Evolutionary conservation across 75 land plant species (phyloP).

Genomic region (Larix kaempferi): DNA sequence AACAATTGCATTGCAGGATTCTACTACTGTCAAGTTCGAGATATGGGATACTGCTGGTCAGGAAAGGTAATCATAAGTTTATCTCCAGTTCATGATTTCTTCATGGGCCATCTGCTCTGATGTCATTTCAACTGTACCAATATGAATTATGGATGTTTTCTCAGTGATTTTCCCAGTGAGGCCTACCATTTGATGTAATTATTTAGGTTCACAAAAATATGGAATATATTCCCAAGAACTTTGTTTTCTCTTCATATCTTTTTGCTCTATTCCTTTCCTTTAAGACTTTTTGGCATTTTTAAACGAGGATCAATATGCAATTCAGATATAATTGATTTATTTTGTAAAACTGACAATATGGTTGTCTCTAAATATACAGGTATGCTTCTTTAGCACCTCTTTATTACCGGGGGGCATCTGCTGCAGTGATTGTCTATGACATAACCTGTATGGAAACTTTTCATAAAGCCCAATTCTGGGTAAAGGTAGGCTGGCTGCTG

Average conservation of each 20-base stretch:
- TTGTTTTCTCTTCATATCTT: neutral
- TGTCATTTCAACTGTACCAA: neutral
- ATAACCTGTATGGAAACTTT: conserved; percentile 90
- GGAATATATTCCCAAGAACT: neutral
- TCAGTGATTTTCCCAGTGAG: neutral
- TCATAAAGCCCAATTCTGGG: conserved; percentile 94
- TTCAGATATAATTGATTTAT: neutral
- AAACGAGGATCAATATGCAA: neutral
- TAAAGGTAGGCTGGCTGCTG: conserved; percentile 55
- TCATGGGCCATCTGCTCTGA: neutral
- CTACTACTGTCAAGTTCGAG: conserved; percentile 95
- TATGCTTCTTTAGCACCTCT: conserved; percentile 98
- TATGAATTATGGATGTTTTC: neutral
- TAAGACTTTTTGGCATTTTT: neutral
- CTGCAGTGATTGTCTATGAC: conserved; percentile 96
- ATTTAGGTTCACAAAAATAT: neutral
- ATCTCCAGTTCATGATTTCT: neutral
- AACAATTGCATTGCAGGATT: conserved; percentile 92
- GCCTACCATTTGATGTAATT: neutral
- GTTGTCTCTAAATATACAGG: conserved; percentile 24
- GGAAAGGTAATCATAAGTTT: conserved; percentile 67
- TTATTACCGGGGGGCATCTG: conserved; percentile 94
- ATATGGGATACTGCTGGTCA: conserved; percentile 99
- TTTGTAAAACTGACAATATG: neutral
- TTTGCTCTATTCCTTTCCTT: neutral